Evolutionary conservation across 495 filamentous ascomycete genomes (phyloP), one percentile per base, ranked within the genome.

Genomic region (Margaritispora aquatica): DNA sequence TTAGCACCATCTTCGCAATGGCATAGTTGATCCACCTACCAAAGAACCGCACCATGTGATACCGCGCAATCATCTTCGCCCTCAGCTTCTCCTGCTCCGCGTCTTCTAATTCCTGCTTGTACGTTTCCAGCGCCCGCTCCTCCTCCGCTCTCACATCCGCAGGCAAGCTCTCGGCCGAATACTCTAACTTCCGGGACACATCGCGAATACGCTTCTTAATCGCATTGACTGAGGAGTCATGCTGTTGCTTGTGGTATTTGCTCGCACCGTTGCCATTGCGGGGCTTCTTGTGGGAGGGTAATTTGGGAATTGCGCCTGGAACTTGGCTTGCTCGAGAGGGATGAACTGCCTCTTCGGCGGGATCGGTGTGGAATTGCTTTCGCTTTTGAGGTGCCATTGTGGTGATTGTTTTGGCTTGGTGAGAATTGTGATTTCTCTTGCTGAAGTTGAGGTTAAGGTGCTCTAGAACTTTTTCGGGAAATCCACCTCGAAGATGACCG

Each of bases 21-120:
- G n/a, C n/a, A n/a, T n/a, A n/a, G n/a, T n/a, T n/a, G n/a, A n/a
- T n/a, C n/a, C n/a, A 68, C 78, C 52, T 71, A 89, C 92, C 80
- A 80, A 88, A 89, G 70, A 98, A 98, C 51, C 94, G 79, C 23
- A 97, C 88, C 82, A 94, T 96, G 69, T 96, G 93, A 68, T 96
- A 98, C 66, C 84, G 90, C 68, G 78, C 81, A 51, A 93, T 92
- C 80, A 96, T 88, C 55, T 81, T 78, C 60, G 82, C 80, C 60
- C 86, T 81, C 52, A 74, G 71, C 67, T 81, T 85, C 63, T 85
- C 84, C 13, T 80, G 71, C 26, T 73, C 65, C 22, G 75, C 74
- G 44, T 77, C 73, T 23, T 71, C 78, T 19, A 97, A 76, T 63
- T 92, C 89, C 55, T 84, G 79, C 69, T 89, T 78, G 69, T 88